These are phyloP conservation scores for Didymella pomorum DNA, from an alignment of 2,329 filamentous ascomycete genomes.

Conservation along the genomic window DNA sequence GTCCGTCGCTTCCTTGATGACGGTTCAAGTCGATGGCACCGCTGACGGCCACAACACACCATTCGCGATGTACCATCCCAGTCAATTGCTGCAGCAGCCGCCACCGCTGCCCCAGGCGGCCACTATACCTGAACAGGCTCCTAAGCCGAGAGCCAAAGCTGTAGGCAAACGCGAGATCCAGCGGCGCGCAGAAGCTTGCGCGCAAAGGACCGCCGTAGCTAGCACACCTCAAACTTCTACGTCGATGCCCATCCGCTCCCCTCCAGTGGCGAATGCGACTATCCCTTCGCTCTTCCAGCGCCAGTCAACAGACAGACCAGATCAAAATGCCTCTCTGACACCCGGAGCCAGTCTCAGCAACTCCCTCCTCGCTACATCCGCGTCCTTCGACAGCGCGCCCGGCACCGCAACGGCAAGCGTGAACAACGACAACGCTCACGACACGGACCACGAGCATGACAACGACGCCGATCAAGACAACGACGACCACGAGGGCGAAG, in stretches of 20 bases:
- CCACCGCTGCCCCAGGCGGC: slow-evolving; percentile 24
- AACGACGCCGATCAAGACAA: slow-evolving; percentile 40
- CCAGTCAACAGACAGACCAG: slow-evolving; percentile 33
- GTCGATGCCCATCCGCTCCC: slow-evolving; percentile 47
- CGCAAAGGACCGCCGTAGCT: slow-evolving; percentile 49
- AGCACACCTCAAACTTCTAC: slow-evolving; percentile 42
- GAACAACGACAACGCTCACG: slow-evolving; percentile 41
- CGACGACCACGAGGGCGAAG: slow-evolving; percentile 46
- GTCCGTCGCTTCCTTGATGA: slow-evolving; percentile 44
- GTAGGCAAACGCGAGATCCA: slow-evolving; percentile 68
- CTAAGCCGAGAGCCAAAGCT: slow-evolving; percentile 59
- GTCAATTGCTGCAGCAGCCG: slow-evolving; percentile 31
- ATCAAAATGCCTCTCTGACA: slow-evolving; percentile 5
- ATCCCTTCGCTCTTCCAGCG: slow-evolving; percentile 29
- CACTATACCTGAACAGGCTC: slow-evolving; percentile 31
- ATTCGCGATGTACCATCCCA: slow-evolving; percentile 39
- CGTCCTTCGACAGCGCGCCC: slow-evolving; percentile 45
- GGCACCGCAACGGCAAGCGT: slow-evolving; percentile 54
- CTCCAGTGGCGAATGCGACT: slow-evolving; percentile 27
- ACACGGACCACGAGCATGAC: slow-evolving; percentile 8
- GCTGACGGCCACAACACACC: slow-evolving; percentile 30
- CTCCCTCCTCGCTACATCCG: slow-evolving; percentile 26
- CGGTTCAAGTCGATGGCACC: slow-evolving; percentile 43
- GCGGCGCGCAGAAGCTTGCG: slow-evolving; percentile 65
- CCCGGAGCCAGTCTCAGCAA: slow-evolving; percentile 13